Conservation (phyloP, 768 basidiomycete species). For the Mycena kentingensis region DNA sequence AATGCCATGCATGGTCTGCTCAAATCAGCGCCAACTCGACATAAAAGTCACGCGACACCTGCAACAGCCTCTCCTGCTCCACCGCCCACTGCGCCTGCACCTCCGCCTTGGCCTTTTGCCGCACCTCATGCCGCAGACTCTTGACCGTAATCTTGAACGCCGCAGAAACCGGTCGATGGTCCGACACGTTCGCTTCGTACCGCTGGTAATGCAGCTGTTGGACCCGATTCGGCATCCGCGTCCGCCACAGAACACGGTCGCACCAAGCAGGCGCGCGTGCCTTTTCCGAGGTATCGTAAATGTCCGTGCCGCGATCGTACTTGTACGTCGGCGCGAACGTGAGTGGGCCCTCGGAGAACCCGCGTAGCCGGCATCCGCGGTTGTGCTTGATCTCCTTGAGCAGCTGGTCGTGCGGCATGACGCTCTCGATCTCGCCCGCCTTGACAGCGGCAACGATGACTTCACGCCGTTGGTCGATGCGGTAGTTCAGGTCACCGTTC, state of each 20-base stretch:
- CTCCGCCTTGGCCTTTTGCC: conserved; percentile 56
- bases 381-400: conserved; percentile 86
- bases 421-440: conserved; percentile 60
- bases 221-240: conserved; percentile 58
- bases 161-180: conserved; percentile 88
- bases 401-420: conserved; percentile 84
- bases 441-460: conserved; percentile 71
- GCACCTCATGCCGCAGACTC: conserved; percentile 58
- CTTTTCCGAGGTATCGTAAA: conserved; percentile 90
- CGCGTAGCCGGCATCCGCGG: conserved; percentile 81
- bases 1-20: neutral
- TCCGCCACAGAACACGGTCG: conserved; percentile 86
- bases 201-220: conserved; percentile 70
- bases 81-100: conserved; percentile 59
- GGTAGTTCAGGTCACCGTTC: conserved; percentile 96
- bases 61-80: conserved; percentile 44
- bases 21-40: conserved; percentile 31
- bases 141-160: conserved; percentile 77
- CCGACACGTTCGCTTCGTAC: conserved; percentile 86
- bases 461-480: conserved; percentile 91
- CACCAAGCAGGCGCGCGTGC: conserved; percentile 93
- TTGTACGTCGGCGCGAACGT: conserved; percentile 93
- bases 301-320: conserved; percentile 76
- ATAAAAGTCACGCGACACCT: conserved; percentile 45
- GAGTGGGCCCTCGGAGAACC: conserved; percentile 81